Percentiles rank a stretch among this genome's conserved stretches.
Evolutionary conservation across 2,329 filamentous ascomycete genomes (phyloP).

Genomic region (Apiospora saccharicola): DNA sequence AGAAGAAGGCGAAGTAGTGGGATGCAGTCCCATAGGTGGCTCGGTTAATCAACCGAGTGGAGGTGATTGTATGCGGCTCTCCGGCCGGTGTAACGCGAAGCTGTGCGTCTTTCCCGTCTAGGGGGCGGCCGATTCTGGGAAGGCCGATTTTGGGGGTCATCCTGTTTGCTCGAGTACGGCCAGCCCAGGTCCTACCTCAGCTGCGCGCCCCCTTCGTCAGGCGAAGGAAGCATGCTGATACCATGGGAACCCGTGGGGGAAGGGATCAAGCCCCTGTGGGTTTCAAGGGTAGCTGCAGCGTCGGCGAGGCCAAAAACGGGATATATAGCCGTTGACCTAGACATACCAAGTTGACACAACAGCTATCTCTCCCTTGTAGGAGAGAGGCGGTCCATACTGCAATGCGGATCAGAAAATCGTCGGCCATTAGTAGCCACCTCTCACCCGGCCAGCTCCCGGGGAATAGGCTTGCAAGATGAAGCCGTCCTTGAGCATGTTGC

Average conservation of each 20-base stretch:
- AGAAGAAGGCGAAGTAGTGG: neutral
- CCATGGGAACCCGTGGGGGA: neutral
- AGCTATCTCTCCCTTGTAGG: neutral
- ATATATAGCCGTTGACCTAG: neutral
- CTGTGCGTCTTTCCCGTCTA: neutral
- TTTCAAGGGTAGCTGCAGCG: neutral
- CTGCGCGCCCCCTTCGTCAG: neutral
- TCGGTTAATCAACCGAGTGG: conserved; percentile 8
- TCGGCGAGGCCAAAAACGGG: neutral
- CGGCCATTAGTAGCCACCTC: neutral
- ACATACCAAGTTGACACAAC: neutral
- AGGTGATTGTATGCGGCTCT: neutral
- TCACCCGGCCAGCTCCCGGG: too few species aligned
- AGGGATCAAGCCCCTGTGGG: neutral
- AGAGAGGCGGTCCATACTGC: neutral
- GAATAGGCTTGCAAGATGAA: neutral
- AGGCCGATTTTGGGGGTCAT: neutral
- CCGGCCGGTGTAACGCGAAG: neutral
- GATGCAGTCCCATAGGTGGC: neutral
- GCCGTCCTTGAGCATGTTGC: neutral
- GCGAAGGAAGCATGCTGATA: neutral
- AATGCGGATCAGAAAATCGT: neutral
- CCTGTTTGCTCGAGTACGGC: neutral
- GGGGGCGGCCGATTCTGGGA: neutral
- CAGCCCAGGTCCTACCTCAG: neutral